Base-by-base conservation (phyloP, 225 moss, liverwort and hornwort species). In the Straminergon stramineum region DNA sequence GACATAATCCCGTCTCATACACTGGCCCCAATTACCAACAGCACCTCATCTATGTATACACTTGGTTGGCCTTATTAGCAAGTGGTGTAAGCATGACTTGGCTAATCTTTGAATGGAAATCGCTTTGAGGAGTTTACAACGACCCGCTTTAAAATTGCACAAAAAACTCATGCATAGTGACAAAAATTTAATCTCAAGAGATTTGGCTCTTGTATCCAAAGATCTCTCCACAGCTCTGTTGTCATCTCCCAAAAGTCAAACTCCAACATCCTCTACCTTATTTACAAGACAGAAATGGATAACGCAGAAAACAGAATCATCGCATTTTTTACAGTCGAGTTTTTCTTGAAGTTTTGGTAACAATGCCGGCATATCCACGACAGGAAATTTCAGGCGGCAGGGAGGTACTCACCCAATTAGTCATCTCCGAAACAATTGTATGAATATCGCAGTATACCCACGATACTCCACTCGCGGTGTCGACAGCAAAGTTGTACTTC, bases 401-500 rank as follows among this genome's bases (percentile, higher is more conserved):
- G 63, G 43, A 87, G 58, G 37, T 51, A 39, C 91, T 91, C 79
- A 91, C 93, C 58, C 71, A 61, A n/a, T 41, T 3, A 71, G 57
- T 23, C 32, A 87, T 13, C 27, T 10, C 61, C 28, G 71, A 45
- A 41, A 17, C 13, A 20, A 24, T 5, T 48, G 21, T 37, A n/a
- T 6, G 60, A 79, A 30, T 24, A 13, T 31, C 17, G 89, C 93
- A 93, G 55, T 78, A 86, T n/a, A 90, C 61, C 93, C 93, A 93
- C 53, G 91, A 37, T 18, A 41, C 5, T 73, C 31, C 74, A 88
- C 93, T 91, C n/a, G 88, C 93, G 30, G 93, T 91, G 79, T 93
- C 91, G 27, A 91, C 3, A 48, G 34, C 79, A 61, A 93, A 86
- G 66, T 88, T 37, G 37, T 82, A 93, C 35, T 77, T 67, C 34